These are phyloP conservation scores for Trypanosoma melophagium DNA, from an alignment of 208 protist genomes.

Conservation along the genomic window DNA sequence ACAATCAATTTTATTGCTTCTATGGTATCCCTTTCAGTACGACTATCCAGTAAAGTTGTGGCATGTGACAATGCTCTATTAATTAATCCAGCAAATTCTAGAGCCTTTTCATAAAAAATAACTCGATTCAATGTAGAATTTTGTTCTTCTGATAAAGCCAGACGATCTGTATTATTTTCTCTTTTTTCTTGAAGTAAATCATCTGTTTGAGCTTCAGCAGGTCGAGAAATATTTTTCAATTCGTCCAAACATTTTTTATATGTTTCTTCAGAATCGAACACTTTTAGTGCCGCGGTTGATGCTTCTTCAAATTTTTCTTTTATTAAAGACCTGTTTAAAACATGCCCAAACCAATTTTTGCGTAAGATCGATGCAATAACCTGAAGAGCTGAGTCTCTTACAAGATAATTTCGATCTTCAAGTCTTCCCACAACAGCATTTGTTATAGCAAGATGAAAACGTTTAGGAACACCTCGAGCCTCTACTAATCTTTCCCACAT, in stretches of 20 bases:
- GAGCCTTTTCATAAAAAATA: conserved; percentile 77
- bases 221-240: conserved; percentile 33
- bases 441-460: conserved; percentile 68
- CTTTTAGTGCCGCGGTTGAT: conserved; percentile 17
- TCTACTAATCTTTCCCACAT: conserved; percentile 79
- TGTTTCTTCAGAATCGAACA: conserved; percentile 36
- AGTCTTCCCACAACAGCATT: conserved; percentile 70
- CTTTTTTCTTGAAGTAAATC: conserved; percentile 30
- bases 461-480: conserved; percentile 66
- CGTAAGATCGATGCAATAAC: conserved; percentile 58
- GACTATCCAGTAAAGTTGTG: conserved; percentile 71
- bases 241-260: conserved; percentile 25
- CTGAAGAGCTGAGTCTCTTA: conserved; percentile 79
- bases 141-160: conserved; percentile 51
- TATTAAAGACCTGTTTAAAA: conserved; percentile 60
- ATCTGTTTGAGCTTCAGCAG: conserved; percentile 29
- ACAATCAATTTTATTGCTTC: conserved; percentile 88
- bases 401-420: conserved; percentile 85
- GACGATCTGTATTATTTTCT: conserved; percentile 2
- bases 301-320: conserved; percentile 55
- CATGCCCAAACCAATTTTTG: conserved; percentile 87
- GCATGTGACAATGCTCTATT: conserved; percentile 66
- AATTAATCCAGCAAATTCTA: conserved; percentile 70
- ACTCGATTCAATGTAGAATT: conserved; percentile 52
- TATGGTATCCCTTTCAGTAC: conserved; percentile 84